phyloP scores from a whole-genome alignment of 768 basidiomycete genomes.

The Lentinula edodes region DNA sequence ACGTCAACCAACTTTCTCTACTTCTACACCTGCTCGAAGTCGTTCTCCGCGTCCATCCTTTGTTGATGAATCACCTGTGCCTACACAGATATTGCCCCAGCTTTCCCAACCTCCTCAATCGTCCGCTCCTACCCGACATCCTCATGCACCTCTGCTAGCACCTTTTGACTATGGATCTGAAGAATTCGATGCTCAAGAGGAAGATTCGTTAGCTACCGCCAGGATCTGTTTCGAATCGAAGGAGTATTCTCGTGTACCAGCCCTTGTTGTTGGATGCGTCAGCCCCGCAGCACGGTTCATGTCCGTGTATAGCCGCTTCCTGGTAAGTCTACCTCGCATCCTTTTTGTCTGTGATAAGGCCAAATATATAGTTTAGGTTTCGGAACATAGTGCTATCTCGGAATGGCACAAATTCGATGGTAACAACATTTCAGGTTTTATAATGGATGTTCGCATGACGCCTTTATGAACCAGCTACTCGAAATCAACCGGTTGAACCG shows the following conservation, averaged over 20 bases:
- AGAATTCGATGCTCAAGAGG: slow-evolving; percentile 55
- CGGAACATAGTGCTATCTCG: slow-evolving; percentile 76
- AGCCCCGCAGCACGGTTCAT: slow-evolving; percentile 76
- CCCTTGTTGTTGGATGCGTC: slow-evolving; percentile 56
- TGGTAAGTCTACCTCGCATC: slow-evolving; percentile 50
- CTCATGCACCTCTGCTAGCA: slow-evolving; percentile 29
- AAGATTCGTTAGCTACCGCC: slow-evolving; percentile 69
- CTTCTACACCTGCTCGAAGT: slow-evolving; percentile 53
- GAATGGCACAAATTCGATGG: slow-evolving; percentile 84
- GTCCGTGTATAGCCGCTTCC: slow-evolving; percentile 72
- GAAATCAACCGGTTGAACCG: slow-evolving; percentile 63
- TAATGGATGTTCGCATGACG: background rate
- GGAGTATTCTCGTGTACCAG: slow-evolving; percentile 72
- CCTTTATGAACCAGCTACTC: slow-evolving; percentile 43
- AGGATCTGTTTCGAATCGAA: slow-evolving; percentile 68
- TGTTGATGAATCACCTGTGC: slow-evolving; percentile 25
- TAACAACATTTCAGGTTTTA: slow-evolving; percentile 25
- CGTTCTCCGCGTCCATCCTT: slow-evolving; percentile 39
- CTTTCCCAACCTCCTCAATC: slow-evolving; percentile 17
- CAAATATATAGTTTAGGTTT: slow-evolving; percentile 43
- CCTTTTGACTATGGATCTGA: slow-evolving; percentile 29
- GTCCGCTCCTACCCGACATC: slow-evolving; percentile 21
- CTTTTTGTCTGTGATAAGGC: background rate
- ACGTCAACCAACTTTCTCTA: slow-evolving; percentile 37
- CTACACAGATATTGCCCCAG: slow-evolving; percentile 23